Conservation (phyloP, 805 yeast species). For the Starmera caribaea region DNA sequence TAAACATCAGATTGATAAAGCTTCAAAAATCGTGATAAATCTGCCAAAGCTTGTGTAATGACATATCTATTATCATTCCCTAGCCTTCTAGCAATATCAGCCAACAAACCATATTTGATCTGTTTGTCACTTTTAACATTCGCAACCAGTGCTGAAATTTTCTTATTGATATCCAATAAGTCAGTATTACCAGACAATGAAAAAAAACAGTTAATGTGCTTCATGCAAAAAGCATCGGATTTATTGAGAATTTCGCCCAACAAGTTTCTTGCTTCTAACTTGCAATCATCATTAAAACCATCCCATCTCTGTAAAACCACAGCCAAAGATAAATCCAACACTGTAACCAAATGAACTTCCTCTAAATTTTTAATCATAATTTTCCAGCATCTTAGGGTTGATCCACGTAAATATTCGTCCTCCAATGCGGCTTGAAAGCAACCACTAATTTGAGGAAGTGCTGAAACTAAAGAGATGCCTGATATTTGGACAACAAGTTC, state of each 20-base stretch:
- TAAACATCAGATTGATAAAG: slow-evolving; percentile 42
- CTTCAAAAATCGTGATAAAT: slow-evolving; percentile 44
- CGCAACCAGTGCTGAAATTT: slow-evolving; percentile 20
- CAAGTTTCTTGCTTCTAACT: slow-evolving; percentile 41
- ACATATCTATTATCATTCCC: slow-evolving; percentile 60
- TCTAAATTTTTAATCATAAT: slow-evolving; percentile 48
- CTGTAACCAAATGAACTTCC: slow-evolving; percentile 46
- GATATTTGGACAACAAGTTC: slow-evolving; percentile 51
- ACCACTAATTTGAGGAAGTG: slow-evolving; percentile 77
- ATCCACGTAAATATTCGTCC: slow-evolving; percentile 44
- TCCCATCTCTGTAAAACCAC: slow-evolving; percentile 62
- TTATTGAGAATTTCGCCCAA: slow-evolving; percentile 28
- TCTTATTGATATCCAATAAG: slow-evolving; percentile 22
- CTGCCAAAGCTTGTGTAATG: slow-evolving; percentile 61
- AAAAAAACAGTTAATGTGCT: slow-evolving; percentile 42
- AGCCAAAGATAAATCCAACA: slow-evolving; percentile 68
- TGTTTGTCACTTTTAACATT: slow-evolving; percentile 13
- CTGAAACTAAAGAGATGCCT: slow-evolving; percentile 47
- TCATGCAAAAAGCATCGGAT: slow-evolving; percentile 22
- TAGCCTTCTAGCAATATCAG: slow-evolving; percentile 46
- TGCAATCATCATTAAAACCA: slow-evolving; percentile 37
- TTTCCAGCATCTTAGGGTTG: slow-evolving; percentile 62
- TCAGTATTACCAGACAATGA: slow-evolving; percentile 39
- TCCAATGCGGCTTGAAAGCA: slow-evolving; percentile 76
- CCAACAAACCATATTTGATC: slow-evolving; percentile 26